Conservation (phyloP, 495 filamentous ascomycete species). For the Penicillium pulvis region DNA sequence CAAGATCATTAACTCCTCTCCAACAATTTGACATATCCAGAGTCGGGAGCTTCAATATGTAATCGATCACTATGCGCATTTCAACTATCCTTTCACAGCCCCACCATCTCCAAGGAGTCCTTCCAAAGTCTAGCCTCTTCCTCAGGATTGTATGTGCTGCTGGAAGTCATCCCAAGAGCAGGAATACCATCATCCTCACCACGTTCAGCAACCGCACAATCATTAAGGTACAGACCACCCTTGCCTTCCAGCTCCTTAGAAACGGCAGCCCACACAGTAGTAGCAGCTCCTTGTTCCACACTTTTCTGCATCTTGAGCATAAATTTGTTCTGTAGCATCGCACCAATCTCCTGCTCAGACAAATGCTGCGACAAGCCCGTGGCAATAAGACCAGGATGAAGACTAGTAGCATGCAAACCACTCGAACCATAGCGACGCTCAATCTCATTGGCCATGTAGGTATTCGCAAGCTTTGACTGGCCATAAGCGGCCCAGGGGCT, state of each 20-base stretch:
- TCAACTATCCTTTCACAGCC: conserved; percentile 17
- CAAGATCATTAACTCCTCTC: neutral
- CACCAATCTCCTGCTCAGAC: conserved; percentile 18
- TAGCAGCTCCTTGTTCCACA: conserved; percentile 41
- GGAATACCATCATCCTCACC: conserved; percentile 13
- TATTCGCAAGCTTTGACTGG: conserved; percentile 41
- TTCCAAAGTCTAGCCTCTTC: conserved; percentile 47
- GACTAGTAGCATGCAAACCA: conserved; percentile 41
- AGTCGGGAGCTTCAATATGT: no score
- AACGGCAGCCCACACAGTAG: conserved; percentile 46
- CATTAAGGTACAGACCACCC: conserved; percentile 49
- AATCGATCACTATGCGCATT: no score
- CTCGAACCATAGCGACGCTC: conserved; percentile 41
- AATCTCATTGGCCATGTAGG: conserved; percentile 50
- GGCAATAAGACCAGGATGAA: conserved; percentile 44
- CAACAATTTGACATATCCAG: neutral
- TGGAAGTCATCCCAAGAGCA: conserved; percentile 30
- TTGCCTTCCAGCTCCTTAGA: conserved; percentile 37
- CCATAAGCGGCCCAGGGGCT: conserved; percentile 37
- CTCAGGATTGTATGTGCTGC: conserved; percentile 38
- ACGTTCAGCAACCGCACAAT: conserved; percentile 27
- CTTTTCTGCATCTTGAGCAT: conserved; percentile 37
- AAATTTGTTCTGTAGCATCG: conserved; percentile 16
- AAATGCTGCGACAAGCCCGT: conserved; percentile 26
- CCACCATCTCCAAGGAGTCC: conserved; percentile 46